A percentile compares a stretch with the other conserved stretches of the same genome.
These are phyloP conservation scores for Hypoxylon sp. DNA, from an alignment of 2,329 filamentous ascomycete genomes.

Conservation along the genomic window DNA sequence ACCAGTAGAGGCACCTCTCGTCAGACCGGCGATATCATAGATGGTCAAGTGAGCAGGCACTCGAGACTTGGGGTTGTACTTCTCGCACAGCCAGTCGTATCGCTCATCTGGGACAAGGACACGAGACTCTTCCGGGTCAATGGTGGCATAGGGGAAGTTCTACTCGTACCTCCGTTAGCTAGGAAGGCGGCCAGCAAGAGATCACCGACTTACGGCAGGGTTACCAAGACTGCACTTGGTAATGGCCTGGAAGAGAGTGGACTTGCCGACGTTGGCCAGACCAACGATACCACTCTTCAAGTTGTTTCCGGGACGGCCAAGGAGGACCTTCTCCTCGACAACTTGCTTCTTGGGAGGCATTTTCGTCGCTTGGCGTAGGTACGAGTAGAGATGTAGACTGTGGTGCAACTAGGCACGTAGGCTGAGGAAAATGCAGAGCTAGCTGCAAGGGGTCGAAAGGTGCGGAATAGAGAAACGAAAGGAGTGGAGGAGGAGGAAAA, in stretches of 20 bases:
- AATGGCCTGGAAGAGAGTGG: slow-evolving; percentile 98
- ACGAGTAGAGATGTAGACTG: slow-evolving; percentile 58
- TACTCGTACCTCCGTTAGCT: slow-evolving; percentile 52
- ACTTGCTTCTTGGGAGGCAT: slow-evolving; percentile 97
- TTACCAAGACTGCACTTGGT: slow-evolving; percentile 98
- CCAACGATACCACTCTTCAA: slow-evolving; percentile 99
- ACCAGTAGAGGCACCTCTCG: slow-evolving; percentile 93
- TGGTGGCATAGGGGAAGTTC: slow-evolving; percentile 99
- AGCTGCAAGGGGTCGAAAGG: slow-evolving; percentile 67
- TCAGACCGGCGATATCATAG: slow-evolving; percentile 98
- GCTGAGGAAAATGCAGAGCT: slow-evolving; percentile 68
- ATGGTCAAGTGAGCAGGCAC: slow-evolving; percentile 98
- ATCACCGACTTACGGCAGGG: slow-evolving; percentile 76
- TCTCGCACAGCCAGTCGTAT: slow-evolving; percentile 93
- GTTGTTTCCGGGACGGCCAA: slow-evolving; percentile 96
- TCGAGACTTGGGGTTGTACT: slow-evolving; percentile 96
- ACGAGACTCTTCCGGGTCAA: slow-evolving; percentile 97
- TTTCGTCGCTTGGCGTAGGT: slow-evolving; percentile 70
- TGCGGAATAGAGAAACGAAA: slow-evolving; percentile 64
- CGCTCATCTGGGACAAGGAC: slow-evolving; percentile 96
- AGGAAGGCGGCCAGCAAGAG: slow-evolving; percentile 40
- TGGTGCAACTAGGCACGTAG: slow-evolving; percentile 59
- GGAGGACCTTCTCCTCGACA: slow-evolving; percentile 93
- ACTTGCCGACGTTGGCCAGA: slow-evolving; percentile 99
- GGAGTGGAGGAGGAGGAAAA: slow-evolving; percentile 48